Base-by-base conservation (phyloP, 805 yeast genomes). In the Metschnikowia reukaufii region DNA sequence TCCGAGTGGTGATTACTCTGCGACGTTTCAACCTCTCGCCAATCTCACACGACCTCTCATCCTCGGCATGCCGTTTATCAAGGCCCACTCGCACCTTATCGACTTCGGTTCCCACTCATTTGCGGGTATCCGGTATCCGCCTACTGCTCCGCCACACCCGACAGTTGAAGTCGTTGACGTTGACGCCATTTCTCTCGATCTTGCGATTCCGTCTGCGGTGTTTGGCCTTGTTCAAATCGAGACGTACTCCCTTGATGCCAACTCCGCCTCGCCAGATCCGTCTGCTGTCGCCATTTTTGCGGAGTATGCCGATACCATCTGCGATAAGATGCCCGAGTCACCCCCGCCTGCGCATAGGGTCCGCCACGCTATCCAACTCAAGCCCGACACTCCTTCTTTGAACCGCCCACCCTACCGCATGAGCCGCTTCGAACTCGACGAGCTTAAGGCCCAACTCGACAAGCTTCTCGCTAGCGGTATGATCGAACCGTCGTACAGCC, bases 401-500 rank as follows among this genome's bases (percentile, higher is more conserved):
- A 41, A 20, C 20, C 23, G 43, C 13, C 30, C 46, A 4, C 36
- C 41, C 6, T 30, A 36, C 36, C 17, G 41, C 20, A 36, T 30
- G 37, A 20, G 37, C 23, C 36, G 36, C 17, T 39, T 25, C 34
- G 46, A 43, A 19, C 34, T 13, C 42, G 20, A 36, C 2, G 44
- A 34, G 32, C 44, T 33, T 12, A 20, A 33, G 29, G 12, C 19
- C 16, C 43, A 39, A 17, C 19, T 39, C 36, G 21, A 39, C 9
- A 27, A 39, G 5, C 17, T 39, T 5, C 23, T 31, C 17, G 29
- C 10, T 1, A 44, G 36, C 16, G 49, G 49, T 6, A 30, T 19
- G 30, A 46, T 46, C 5, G 37, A 21, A 13, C 38, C 35, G 4
- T 36, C 31, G 47, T 6, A 41, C 50, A 4, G 49, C 37, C 19